These are phyloP conservation scores for Neofusicoccum sp. DNA, from an alignment of 2,329 filamentous ascomycete species.

Conservation along the genomic window DNA sequence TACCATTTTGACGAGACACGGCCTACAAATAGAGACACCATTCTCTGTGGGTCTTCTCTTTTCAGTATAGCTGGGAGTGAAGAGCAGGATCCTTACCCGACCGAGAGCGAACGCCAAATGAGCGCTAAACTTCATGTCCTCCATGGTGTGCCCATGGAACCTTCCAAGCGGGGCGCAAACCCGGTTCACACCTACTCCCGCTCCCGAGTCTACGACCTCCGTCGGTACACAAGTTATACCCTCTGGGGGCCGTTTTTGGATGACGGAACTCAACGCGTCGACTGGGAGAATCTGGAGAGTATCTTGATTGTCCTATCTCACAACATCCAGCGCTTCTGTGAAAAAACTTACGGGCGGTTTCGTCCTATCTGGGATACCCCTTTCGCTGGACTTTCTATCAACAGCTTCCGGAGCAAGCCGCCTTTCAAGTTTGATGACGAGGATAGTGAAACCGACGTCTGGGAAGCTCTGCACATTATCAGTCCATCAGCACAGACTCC, in stretches of 20 bases:
- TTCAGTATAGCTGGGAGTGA: conserved; percentile 42
- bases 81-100: conserved; percentile 26
- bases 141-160: conserved; percentile 58
- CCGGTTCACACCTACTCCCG: conserved; percentile 60
- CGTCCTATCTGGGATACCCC: conserved; percentile 31
- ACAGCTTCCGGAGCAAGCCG: conserved; percentile 17
- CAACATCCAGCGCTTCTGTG: conserved; percentile 51
- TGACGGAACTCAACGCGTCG: conserved; percentile 61
- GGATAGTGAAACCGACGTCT: background rate
- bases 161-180: conserved; percentile 18
- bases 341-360: conserved; percentile 26
- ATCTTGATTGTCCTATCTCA: conserved; percentile 67
- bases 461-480: conserved; percentile 6
- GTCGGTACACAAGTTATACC: conserved; percentile 61
- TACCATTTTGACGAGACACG: conserved; percentile 43
- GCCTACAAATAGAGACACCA: conserved; percentile 53
- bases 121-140: conserved; percentile 70
- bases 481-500: background rate
- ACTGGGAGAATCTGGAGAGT: conserved; percentile 80
- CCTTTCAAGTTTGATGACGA: conserved; percentile 1
- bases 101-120: conserved; percentile 53
- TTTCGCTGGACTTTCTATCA: conserved; percentile 29
- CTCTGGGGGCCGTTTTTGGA: conserved; percentile 70
- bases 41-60: conserved; percentile 64
- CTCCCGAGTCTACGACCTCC: conserved; percentile 70